Base-by-base conservation (phyloP, 2,329 filamentous ascomycete genomes). In the Verruconis gallopava region DNA sequence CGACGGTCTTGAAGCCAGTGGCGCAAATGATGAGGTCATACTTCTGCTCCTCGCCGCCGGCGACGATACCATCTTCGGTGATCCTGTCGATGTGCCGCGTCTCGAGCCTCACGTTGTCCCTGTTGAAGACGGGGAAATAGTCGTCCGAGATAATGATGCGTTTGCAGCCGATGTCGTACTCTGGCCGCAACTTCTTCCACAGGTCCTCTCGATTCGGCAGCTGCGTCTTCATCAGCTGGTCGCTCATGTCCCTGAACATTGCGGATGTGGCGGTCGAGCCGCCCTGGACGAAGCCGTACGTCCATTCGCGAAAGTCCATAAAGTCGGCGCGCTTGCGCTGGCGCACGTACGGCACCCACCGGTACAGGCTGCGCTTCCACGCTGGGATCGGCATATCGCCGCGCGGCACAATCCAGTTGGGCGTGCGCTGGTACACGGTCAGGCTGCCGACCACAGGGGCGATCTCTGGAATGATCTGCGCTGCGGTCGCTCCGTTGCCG, bases 381-480 rank as follows among this genome's bases (percentile, higher is more conserved):
- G 59, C 42, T 2, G 67, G 61, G 2, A 76, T 63, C 0, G 62
- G 55, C 2, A 53, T 57, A 44, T 77, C 73, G 2, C 57, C 46
- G 13, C 73, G 68, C 3, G 73, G 72, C 2, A 73, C 62, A 4
- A 77, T 54, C 72, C 72, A 77, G 49, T 76, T 76, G 0, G 74
- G 70, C 0, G 71, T 71, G 13, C 74, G 61, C 50, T 77, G 73
- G 52, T 71, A 76, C 12, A 77, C 57, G 0, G 66, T 69, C 13
- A 77, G 53, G 11, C 65, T 59, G 2, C 64, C 60, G 6, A 66
- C 68, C 2, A 64, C 59, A 34, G 69, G 69, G 2, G 67, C 65
- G 22, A 76, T 61, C 40, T 75, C 72, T 1, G 73, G 73, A 21
- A 75, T 61, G 47, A 77, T 75, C 46, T 77, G 74, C 2, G 65